Evolutionary conservation across 352 stramenopile genomes (phyloP), one percentile per base, ranked within the genome.

Genomic region (Plasmopara halstedii): DNA sequence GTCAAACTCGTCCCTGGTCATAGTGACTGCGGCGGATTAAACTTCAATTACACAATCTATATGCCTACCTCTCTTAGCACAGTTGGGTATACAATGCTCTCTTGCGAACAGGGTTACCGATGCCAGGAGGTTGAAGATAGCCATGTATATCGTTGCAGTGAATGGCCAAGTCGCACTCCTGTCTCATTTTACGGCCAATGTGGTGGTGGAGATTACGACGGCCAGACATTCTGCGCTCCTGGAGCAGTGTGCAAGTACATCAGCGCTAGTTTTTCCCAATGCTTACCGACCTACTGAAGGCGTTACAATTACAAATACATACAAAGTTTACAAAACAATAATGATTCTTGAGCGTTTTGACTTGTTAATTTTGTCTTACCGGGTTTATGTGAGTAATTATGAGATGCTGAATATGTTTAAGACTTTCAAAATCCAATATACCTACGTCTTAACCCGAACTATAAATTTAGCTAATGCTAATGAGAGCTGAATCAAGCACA

Each of bases 241-340:
- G 54, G 54, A 29, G 42, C 54, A 0, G 42, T 62, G 31, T 62
- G 54, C 42, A 62, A 62, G 42, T 62, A 53, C 23, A 52, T 58
- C 11, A 62, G 47, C 33, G 31, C 42, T 9, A 58, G 42, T n/a
- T 62, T 62, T 10, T 29, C 25, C 6, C 25, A 29, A 29, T 29
- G 25, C 25, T 4, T 29, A 29, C 25, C 25, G 25, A 29, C 25
- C 11, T 29, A 29, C 11, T 29, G 11, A 29, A 29, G n/a, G n/a
- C n/a, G n/a, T n/a, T n/a, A n/a, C n/a, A n/a, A n/a, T n/a, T n/a
- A n/a, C n/a, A n/a, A n/a, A n/a, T n/a, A n/a, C n/a, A n/a, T n/a
- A n/a, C n/a, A n/a, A n/a, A n/a, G n/a, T n/a, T n/a, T n/a, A n/a
- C n/a, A n/a, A n/a, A n/a, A n/a, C n/a, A n/a, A n/a, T n/a, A n/a